phyloP scores from a whole-genome alignment of 257 asterid genomes.

The Nicotiana paniculata region DNA sequence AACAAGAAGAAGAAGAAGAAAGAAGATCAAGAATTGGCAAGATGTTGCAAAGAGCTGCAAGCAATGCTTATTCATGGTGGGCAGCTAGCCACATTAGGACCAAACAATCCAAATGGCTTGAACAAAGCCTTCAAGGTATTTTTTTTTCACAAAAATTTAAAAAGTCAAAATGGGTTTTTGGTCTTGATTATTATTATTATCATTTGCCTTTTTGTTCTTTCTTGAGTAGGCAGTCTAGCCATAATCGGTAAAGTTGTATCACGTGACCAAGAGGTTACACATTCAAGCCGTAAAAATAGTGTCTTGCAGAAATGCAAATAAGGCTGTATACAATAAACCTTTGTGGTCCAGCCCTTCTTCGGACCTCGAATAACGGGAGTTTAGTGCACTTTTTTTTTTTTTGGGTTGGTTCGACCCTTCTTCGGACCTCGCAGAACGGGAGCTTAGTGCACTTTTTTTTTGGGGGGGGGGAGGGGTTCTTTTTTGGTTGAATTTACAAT shows the following conservation, averaged over 20 bases:
- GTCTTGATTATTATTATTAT: background rate
- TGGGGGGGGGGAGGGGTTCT: no score
- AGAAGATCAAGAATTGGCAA: background rate
- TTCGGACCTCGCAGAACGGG: rapidly evolving
- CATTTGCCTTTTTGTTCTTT: no score
- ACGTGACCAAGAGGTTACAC: no score
- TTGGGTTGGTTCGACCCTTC: no score
- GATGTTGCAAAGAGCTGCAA: constrained; percentile 48
- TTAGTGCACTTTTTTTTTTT: no score
- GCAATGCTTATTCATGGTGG: constrained; percentile 50
- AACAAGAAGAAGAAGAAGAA: background rate
- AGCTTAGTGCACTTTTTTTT: no score
- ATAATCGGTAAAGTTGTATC: no score
- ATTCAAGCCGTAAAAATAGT: no score
- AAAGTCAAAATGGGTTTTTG: background rate
- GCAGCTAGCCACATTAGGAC: constrained; percentile 42
- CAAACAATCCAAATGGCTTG: constrained; percentile 44
- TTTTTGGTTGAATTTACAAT: background rate
- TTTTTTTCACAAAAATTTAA: background rate
- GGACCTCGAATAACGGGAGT: rapidly evolving
- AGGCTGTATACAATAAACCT: no score
- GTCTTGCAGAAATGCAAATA: no score
- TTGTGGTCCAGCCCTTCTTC: no score
- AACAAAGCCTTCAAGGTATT: constrained; percentile 37
- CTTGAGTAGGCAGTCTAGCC: no score